Conservation (phyloP, 495 filamentous ascomycete species). For the Annulohypoxylon bovei region DNA sequence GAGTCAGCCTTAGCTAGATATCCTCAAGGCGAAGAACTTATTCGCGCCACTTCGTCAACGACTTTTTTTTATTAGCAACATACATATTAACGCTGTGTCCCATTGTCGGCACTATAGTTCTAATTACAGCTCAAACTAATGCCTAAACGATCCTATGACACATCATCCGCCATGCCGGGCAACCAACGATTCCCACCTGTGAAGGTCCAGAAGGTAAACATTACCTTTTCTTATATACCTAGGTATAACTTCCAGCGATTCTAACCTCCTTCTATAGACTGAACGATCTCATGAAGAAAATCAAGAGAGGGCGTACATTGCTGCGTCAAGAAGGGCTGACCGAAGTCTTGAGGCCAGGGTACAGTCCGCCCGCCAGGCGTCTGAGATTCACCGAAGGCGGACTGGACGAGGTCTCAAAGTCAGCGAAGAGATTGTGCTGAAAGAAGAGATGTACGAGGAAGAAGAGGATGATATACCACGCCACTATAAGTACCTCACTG, state of each 20-base stretch:
- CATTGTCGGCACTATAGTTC: neutral
- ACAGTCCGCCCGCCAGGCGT: conserved; percentile 87
- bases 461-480: conserved; percentile 75
- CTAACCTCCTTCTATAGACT: conserved; percentile 55
- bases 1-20: neutral
- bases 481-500: conserved; percentile 64
- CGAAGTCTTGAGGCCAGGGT: conserved; percentile 89
- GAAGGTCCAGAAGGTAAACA: conserved; percentile 45
- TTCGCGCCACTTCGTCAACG: neutral
- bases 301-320: conserved; percentile 94
- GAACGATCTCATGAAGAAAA: conserved; percentile 88
- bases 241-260: neutral
- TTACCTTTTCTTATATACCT: neutral
- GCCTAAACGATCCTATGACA: conserved; percentile 43
- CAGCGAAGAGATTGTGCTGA: conserved; percentile 86
- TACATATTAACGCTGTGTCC: neutral
- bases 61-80: neutral
- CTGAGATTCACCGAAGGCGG: conserved; percentile 87
- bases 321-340: conserved; percentile 90
- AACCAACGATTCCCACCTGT: conserved; percentile 28
- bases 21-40: neutral
- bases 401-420: conserved; percentile 87
- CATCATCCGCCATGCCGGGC: conserved; percentile 27
- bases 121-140: conserved; percentile 16
- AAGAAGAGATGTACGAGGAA: conserved; percentile 98